Conservation (phyloP, 2,329 filamentous ascomycete species). For the Fonsecaea multimorphosa region DNA sequence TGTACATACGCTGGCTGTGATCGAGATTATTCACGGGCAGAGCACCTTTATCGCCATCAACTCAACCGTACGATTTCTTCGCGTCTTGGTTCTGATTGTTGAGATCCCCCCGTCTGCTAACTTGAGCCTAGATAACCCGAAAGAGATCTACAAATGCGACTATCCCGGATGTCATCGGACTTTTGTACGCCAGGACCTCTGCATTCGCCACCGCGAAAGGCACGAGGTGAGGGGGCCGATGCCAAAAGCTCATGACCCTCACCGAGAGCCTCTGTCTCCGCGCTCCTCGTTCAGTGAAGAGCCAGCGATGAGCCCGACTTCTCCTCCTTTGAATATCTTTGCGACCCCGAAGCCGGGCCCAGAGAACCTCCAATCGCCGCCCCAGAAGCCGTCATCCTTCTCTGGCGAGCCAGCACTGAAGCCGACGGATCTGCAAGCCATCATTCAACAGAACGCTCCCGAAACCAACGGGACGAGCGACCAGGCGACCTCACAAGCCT, state of each 20-base stretch:
- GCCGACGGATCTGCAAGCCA: conserved; percentile 20
- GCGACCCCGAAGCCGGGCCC: conserved; percentile 25
- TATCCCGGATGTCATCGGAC: conserved; percentile 87
- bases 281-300: conserved; percentile 30
- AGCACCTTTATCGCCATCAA: conserved; percentile 95
- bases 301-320: conserved; percentile 16
- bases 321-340: conserved; percentile 25
- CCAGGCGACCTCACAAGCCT: conserved; percentile 32
- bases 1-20: conserved; percentile 86
- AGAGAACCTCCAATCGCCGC: conserved; percentile 18
- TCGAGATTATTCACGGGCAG: conserved; percentile 92
- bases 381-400: conserved; percentile 20
- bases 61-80: conserved; percentile 73
- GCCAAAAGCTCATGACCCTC: conserved; percentile 27
- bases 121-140: conserved; percentile 74
- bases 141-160: conserved; percentile 92
- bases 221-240: conserved; percentile 62
- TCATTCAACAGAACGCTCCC: conserved; percentile 17
- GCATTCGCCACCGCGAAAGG: conserved; percentile 80
- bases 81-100: background rate
- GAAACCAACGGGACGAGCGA: conserved; percentile 39
- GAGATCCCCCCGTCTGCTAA: conserved; percentile 5
- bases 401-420: conserved; percentile 22
- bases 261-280: conserved; percentile 37
- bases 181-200: conserved; percentile 91